phyloP scores from a whole-genome alignment of 1,284 basidiomycete species.

The Mycena sp. region DNA sequence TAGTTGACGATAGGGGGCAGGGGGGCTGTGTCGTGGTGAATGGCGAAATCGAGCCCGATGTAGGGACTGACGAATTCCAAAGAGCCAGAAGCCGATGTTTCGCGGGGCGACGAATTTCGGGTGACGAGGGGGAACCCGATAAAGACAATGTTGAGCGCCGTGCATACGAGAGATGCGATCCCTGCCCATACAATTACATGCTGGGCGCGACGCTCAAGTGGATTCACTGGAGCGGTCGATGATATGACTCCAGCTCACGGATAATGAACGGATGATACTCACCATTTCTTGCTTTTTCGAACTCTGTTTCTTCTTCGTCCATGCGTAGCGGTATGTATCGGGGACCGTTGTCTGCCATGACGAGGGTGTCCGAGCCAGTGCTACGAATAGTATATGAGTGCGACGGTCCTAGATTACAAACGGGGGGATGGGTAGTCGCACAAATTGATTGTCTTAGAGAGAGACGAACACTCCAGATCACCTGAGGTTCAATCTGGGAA shows the following conservation, averaged over 20 bases:
- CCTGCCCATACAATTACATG: neutral
- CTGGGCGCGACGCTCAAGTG: neutral
- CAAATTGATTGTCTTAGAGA: too few relatives aligned
- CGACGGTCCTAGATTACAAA: too few relatives aligned
- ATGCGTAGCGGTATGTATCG: neutral
- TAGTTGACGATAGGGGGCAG: too few relatives aligned
- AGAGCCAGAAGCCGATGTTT: neutral
- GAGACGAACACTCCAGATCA: too few relatives aligned
- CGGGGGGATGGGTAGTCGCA: too few relatives aligned
- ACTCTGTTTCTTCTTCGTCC: neutral
- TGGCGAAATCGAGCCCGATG: too few relatives aligned
- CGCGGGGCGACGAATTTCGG: neutral
- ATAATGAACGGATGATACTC: neutral
- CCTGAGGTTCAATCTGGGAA: too few relatives aligned
- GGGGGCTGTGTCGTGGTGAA: too few relatives aligned
- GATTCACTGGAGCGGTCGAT: neutral
- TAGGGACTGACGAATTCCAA: conserved; percentile 2
- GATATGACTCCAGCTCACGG: too few relatives aligned
- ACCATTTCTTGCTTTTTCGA: neutral
- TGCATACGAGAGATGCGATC: neutral
- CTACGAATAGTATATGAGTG: too few relatives aligned
- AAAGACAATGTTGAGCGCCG: neutral
- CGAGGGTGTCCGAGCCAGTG: neutral
- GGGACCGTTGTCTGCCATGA: neutral
- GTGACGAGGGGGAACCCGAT: neutral